phyloP scores from a whole-genome alignment of 768 basidiomycete species.

The Kwoniella botswanensis region DNA sequence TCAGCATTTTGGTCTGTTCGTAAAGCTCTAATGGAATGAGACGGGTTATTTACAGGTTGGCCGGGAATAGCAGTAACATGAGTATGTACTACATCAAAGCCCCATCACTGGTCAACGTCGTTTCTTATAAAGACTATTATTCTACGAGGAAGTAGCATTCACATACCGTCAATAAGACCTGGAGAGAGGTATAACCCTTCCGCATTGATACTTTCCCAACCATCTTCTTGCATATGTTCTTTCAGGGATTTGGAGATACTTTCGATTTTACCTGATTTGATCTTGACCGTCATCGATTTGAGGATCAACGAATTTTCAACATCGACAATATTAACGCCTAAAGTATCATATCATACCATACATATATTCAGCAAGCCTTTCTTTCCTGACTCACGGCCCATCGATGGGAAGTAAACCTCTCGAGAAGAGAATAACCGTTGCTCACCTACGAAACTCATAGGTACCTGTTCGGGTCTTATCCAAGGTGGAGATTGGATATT shows the following conservation, averaged over 20 bases:
- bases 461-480: constrained; percentile 33
- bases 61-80: constrained; percentile 35
- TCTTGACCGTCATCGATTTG: constrained; percentile 36
- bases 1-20: no score
- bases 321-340: constrained; percentile 41
- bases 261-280: constrained; percentile 34
- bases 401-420: no score
- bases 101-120: no score
- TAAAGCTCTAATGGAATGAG: not conserved
- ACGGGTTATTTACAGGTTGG: constrained; percentile 12
- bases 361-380: not conserved
- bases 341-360: not conserved
- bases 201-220: constrained; percentile 26
- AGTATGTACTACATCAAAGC: constrained; percentile 25
- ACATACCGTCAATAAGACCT: constrained; percentile 42
- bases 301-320: constrained; percentile 33
- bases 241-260: constrained; percentile 21
- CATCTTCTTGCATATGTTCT: constrained; percentile 33
- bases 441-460: constrained; percentile 41
- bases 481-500: constrained; percentile 32
- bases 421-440: not conserved
- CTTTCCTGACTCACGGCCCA: not conserved
- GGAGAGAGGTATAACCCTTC: constrained; percentile 37
- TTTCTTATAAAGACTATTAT: no score
- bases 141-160: not conserved